phyloP scores from a whole-genome alignment of 1,139 yeast genomes.

The Zygoascus sp. region DNA sequence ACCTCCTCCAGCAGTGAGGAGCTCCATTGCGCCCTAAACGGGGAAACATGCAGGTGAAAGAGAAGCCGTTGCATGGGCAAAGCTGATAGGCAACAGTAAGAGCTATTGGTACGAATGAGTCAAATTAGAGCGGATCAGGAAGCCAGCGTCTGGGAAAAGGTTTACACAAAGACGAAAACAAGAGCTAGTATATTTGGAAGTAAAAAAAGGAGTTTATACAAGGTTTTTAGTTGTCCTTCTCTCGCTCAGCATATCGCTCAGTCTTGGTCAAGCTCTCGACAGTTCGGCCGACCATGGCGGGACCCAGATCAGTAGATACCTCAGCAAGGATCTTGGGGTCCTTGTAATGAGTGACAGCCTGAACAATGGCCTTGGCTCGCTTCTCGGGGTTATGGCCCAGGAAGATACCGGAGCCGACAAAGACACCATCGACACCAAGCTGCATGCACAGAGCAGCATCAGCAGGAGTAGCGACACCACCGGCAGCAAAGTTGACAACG shows the following conservation, averaged over 20 bases:
- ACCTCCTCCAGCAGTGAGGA: background rate
- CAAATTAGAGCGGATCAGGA: no score
- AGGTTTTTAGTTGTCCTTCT: constrained; percentile 11
- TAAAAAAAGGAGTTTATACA: no score
- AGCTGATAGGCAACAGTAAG: no score
- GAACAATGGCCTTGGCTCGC: constrained; percentile 75
- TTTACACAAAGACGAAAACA: no score
- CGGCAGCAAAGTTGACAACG: constrained; percentile 86
- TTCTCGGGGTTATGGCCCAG: constrained; percentile 69
- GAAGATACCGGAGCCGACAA: constrained; percentile 89
- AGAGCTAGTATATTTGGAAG: no score
- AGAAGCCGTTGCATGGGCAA: no score
- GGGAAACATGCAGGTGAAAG: no score
- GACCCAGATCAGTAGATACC: constrained; percentile 71
- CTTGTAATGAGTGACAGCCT: constrained; percentile 71
- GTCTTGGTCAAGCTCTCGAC: constrained; percentile 46
- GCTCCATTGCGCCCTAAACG: no score
- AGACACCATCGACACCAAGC: constrained; percentile 87
- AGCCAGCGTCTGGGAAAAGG: no score
- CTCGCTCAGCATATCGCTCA: constrained; percentile 16
- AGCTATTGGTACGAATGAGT: no score
- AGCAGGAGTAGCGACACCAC: constrained; percentile 87
- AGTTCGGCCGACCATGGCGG: constrained; percentile 67
- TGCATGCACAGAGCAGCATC: constrained; percentile 90
- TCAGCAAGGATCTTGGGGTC: constrained; percentile 64